Percentiles rank a stretch among this genome's conserved stretches.
Conservation (phyloP, 345 rosid genomes). For the Heritiera fomes region DNA sequence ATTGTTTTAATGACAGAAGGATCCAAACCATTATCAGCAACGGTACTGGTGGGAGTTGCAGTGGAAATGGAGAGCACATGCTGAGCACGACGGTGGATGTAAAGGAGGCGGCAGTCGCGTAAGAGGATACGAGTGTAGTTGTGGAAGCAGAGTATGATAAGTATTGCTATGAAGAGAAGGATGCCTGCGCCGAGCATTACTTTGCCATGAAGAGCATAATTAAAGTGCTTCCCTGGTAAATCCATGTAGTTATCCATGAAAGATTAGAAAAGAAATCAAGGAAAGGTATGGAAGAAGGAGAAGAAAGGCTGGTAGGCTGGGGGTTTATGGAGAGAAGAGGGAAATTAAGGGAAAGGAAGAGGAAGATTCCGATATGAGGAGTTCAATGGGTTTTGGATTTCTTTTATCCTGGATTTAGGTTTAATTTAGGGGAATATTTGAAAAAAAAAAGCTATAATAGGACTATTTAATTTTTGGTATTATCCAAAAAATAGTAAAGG, state of each 20-base stretch:
- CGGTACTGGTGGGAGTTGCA: constrained; percentile 21
- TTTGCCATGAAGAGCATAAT: constrained; percentile 53
- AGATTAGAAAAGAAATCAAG: background rate
- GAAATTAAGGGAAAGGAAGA: background rate
- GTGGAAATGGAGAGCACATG: constrained; percentile 35
- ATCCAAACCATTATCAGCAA: constrained; percentile 47
- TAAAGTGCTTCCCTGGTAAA: background rate
- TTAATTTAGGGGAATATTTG: background rate
- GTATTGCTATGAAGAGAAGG: constrained; percentile 51
- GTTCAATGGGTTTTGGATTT: background rate
- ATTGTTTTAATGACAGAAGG: constrained; percentile 45
- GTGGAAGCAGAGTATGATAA: constrained; percentile 57
- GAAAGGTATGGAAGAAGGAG: background rate
- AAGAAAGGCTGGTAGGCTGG: background rate
- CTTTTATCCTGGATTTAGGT: background rate
- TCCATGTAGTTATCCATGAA: constrained; percentile 8
- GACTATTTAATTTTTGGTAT: no score
- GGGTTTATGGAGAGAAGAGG: background rate
- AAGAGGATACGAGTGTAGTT: constrained; percentile 52
- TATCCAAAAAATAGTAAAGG: no score
- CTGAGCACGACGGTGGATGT: constrained; percentile 27
- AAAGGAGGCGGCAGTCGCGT: constrained; percentile 49
- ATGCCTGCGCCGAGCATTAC: constrained; percentile 53
- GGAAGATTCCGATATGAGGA: constrained; percentile 1
- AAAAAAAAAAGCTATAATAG: no score